Evolutionary conservation across 2,329 filamentous ascomycete genomes (phyloP), one percentile per base, ranked within the genome.

Genomic region (Pseudogymnoascus sp.): DNA sequence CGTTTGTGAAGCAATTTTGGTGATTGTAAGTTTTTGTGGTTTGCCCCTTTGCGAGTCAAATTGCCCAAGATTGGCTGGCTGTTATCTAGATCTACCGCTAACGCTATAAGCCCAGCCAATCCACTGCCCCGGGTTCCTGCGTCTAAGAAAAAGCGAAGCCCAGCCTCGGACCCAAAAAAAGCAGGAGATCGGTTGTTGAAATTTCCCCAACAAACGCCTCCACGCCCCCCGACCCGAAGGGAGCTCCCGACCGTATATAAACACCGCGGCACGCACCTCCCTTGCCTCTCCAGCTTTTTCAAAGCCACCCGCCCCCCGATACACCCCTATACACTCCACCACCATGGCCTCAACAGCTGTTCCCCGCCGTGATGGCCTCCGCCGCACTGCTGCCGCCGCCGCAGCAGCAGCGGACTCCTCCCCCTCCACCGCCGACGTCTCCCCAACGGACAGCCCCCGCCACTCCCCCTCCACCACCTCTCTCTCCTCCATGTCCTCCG

Each of bases 401-500:
- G 70, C 68, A 25, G 63, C 58, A 58, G 48, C 45, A 6, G 42
- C 61, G 3, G 67, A 71, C 12, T 71, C 72, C 13, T 72, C 75
- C 1, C 82, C 83, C 61, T 82, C 81, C 3, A 85, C 84, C 10
- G 80, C 82, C 62, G 77, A 77, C 45, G 82, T 78, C 59, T 85
- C 84, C 3, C 85, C 85, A 27, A 74, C 73, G 62, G 84, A 86
- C 70, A 86, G 83, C 10, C 84, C 85, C 40, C 78, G 81, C 58
- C 78, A 71, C 29, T 87, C 85, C 18, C 79, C 92, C 55, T 97
- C 94, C 6, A 90, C 89, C 39, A 96, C 93, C 3, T 97, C 94
- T 3, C 83, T 97, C 65, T 97, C 93, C 9, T 97, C 94, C 27
- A 81, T 97, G 74, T 87, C 85, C 62, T 92, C 89, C 9, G 82